Evolutionary conservation across 2,329 filamentous ascomycete genomes (phyloP), one percentile per base, ranked within the genome.

Genomic region (Colletotrichum salicis): DNA sequence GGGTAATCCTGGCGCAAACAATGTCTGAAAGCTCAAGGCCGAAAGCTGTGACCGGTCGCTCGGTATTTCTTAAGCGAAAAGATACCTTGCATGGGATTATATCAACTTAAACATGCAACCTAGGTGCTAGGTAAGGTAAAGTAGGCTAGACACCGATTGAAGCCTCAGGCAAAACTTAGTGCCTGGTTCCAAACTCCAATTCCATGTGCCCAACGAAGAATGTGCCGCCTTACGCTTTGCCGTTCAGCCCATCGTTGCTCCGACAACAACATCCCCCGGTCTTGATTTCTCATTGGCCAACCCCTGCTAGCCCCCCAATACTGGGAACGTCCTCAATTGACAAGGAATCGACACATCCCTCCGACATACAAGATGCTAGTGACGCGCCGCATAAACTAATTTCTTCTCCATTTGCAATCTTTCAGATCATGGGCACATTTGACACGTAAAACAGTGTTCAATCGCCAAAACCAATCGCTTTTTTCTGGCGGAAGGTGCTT

Each of bases 401-500:
- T 77, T 79, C 77, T 78, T 78, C 75, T 71, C 76, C 76, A 76
- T 74, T 79, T 71, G 75, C 76, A 76, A 75, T 75, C 74, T 75
- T 78, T 76, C 75, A 77, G 78, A 80, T 74, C 74, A 85, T 85
- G 82, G 80, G 74, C 78, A 75, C 74, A 75, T 77, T 77, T 74
- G 78, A 83, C 82, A 81, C 82, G 82, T 85, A 81, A 75, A 82
- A 76, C 75, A 83, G 82, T 75, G 63, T 74, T 79, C 80, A 80
- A 62, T 74, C 69, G 70, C 72, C 63, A 56, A 62, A 61, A 75
- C 73, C 64, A 69, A 73, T 72, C 71, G 45, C 41, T 71, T 70
- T 62, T 67, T 24, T 37, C n/a, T 11, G 55, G 55, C 60, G 55
- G 48, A 24, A 59, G 66, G 59, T 55, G 70, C 22, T 31, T 56